Evolutionary conservation across 352 stramenopile genomes (phyloP).

Genomic region (Globisporangium nagaii): DNA sequence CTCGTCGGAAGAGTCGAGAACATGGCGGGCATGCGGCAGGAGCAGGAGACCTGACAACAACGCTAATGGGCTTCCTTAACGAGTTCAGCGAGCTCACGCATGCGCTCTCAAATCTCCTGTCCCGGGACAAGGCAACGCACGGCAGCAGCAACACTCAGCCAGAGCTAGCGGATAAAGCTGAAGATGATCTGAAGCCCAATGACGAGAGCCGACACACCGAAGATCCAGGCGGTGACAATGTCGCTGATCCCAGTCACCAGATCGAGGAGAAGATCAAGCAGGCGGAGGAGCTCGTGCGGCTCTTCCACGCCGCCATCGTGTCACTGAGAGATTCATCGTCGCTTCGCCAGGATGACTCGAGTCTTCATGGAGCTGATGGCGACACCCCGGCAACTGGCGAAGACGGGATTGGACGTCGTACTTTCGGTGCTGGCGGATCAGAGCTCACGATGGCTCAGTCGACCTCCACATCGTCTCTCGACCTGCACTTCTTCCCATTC

Average conservation of each 20-base stretch:
- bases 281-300: background rate
- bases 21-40: background rate
- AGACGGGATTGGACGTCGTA: background rate
- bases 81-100: slow-evolving; percentile 8
- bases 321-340: background rate
- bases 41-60: background rate
- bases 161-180: too few relatives aligned
- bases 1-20: background rate
- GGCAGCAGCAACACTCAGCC: background rate
- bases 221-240: too few relatives aligned
- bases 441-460: slow-evolving; percentile 2
- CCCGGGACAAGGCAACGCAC: background rate
- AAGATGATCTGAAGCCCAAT: background rate
- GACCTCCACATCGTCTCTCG: slow-evolving; percentile 15
- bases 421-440: background rate
- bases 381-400: background rate
- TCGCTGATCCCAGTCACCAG: background rate
- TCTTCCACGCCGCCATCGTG: slow-evolving; percentile 1
- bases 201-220: too few relatives aligned
- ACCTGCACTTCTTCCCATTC: slow-evolving; percentile 11
- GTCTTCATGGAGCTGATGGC: background rate
- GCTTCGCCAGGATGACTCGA: background rate
- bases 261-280: slow-evolving; percentile 7
- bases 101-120: background rate
- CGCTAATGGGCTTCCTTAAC: slow-evolving; percentile 3